These are phyloP conservation scores for Hanseniaspora mollemarum DNA, from an alignment of 805 yeast genomes.

Conservation along the genomic window DNA sequence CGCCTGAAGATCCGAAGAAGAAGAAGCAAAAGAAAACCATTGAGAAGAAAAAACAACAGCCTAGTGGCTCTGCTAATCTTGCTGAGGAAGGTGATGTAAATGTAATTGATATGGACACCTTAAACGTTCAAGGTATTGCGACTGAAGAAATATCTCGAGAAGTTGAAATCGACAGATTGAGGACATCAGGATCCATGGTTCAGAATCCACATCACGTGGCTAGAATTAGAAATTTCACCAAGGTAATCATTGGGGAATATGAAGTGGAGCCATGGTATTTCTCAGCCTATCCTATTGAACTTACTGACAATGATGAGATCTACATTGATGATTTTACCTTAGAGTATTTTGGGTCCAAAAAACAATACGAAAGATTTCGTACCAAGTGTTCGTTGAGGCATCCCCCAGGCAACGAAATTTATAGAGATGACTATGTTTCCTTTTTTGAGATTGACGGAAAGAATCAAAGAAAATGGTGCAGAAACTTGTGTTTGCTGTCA, in stretches of 20 bases:
- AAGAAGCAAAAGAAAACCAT: constrained; percentile 33
- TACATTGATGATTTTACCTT: constrained; percentile 87
- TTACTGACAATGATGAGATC: constrained; percentile 81
- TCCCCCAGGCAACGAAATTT: constrained; percentile 97
- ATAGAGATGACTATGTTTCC: constrained; percentile 82
- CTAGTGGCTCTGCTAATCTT: constrained; percentile 21
- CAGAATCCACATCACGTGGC: constrained; percentile 81
- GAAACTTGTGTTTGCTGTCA: constrained; percentile 81
- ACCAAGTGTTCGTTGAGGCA: constrained; percentile 78
- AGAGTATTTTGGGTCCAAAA: constrained; percentile 74
- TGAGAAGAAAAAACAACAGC: constrained; percentile 18
- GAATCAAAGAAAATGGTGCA: constrained; percentile 92
- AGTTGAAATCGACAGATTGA: constrained; percentile 80
- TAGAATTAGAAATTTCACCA: constrained; percentile 69
- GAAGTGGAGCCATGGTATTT: constrained; percentile 98
- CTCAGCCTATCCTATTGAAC: constrained; percentile 90
- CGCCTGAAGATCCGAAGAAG: constrained; percentile 26
- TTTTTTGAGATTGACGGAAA: constrained; percentile 97
- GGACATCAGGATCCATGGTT: constrained; percentile 96
- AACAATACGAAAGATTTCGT: constrained; percentile 87
- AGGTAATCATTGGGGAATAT: constrained; percentile 75
- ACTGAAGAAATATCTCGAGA: constrained; percentile 69
- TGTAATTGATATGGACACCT: constrained; percentile 71
- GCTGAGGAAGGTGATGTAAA: constrained; percentile 32
- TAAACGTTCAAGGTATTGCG: constrained; percentile 71